Evolutionary conservation across 1,284 basidiomycete species (phyloP).

Genomic region (Kwoniella shivajii): DNA sequence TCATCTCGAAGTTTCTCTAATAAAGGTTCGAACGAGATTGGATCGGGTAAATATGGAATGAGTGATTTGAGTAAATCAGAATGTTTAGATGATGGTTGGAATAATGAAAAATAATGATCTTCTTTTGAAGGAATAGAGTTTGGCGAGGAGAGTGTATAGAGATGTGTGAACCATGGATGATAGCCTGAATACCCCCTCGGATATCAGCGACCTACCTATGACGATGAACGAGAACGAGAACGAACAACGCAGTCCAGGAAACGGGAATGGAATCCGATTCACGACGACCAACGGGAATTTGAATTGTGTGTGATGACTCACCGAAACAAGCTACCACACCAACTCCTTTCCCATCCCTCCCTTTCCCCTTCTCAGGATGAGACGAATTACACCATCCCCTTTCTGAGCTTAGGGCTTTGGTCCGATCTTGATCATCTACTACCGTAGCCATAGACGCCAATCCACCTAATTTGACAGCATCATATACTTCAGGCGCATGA

Average conservation of each 20-base stretch:
- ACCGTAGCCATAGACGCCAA: conserved; percentile 50
- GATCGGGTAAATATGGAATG: conserved; percentile 46
- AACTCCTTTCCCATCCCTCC: conserved; percentile 15
- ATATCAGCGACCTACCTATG: no score
- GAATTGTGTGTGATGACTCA: conserved; percentile 24
- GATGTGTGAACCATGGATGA: conserved; percentile 58
- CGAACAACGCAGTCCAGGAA: no score
- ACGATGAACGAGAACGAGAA: not conserved
- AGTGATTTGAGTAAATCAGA: conserved; percentile 23
- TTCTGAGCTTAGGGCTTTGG: conserved; percentile 25
- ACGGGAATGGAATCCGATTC: no score
- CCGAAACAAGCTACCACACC: conserved; percentile 52
- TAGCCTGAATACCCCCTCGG: no score
- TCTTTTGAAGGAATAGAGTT: conserved; percentile 32
- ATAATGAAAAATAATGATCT: conserved; percentile 52
- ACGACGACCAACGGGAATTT: no score
- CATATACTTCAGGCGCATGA: conserved; percentile 26
- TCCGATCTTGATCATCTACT: conserved; percentile 43
- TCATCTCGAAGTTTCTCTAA: conserved; percentile 26
- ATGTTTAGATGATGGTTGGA: conserved; percentile 34
- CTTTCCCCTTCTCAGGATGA: not conserved
- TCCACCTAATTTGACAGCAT: conserved; percentile 39
- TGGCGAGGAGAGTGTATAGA: conserved; percentile 41
- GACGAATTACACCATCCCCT: conserved; percentile 2
- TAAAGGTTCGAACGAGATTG: conserved; percentile 32